Evolutionary conservation across 306 rosid species (phyloP).

Genomic region (Lathyrus aphaca): DNA sequence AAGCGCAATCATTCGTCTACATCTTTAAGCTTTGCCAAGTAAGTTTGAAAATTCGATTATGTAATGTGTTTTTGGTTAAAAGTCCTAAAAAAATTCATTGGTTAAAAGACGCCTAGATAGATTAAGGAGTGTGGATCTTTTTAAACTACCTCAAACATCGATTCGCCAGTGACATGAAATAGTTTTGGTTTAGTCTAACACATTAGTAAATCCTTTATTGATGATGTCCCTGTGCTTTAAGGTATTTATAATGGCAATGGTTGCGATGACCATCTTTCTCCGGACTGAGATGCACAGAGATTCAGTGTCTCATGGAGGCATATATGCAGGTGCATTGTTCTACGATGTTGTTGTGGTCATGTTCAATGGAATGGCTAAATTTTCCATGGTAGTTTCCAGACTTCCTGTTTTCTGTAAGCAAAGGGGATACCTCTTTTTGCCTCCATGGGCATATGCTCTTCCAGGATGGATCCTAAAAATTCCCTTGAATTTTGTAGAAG

Average conservation of each 20-base stretch:
- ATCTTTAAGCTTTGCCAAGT: conserved; percentile 61
- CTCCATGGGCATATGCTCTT: conserved; percentile 67
- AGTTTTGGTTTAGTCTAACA: not conserved
- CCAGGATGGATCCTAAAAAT: conserved; percentile 64
- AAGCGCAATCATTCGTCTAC: conserved; percentile 69
- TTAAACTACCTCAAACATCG: no score
- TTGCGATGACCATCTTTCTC: conserved; percentile 60
- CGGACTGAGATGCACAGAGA: conserved; percentile 62
- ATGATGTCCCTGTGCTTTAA: not conserved
- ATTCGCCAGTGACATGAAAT: no score
- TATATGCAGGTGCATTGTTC: conserved; percentile 61
- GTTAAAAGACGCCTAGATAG: not conserved
- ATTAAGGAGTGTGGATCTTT: not conserved
- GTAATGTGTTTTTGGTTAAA: no score
- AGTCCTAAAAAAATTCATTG: no score
- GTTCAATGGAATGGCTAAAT: conserved; percentile 66
- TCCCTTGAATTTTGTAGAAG: conserved; percentile 57
- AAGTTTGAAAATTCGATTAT: conserved; percentile 33
- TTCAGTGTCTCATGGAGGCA: conserved; percentile 54
- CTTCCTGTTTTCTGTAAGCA: conserved; percentile 73
- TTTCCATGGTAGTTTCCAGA: conserved; percentile 56
- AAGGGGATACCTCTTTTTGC: conserved; percentile 61
- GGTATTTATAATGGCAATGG: conserved; percentile 48
- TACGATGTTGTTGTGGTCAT: conserved; percentile 42
- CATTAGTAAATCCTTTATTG: no score